Percentiles rank a stretch among this genome's conserved stretches.
Evolutionary conservation across 2,329 filamentous ascomycete species (phyloP).

Genomic region (Phoma sp.): DNA sequence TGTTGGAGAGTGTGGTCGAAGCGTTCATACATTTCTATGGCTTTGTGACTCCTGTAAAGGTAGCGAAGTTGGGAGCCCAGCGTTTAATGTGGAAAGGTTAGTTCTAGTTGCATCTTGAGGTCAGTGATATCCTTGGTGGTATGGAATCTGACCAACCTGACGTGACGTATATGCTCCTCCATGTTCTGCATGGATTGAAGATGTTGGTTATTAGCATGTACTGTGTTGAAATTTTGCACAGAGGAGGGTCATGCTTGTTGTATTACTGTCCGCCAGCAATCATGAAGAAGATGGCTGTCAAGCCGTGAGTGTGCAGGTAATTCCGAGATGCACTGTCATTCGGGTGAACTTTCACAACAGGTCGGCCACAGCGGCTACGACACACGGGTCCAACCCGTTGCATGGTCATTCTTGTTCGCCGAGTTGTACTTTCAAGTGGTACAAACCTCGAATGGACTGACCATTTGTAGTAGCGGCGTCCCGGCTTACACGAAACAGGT

Average conservation of each 20-base stretch:
- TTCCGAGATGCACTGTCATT: not conserved
- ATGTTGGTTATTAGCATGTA: not conserved
- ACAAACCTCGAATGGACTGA: not conserved
- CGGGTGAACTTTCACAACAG: not conserved
- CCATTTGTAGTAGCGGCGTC: not conserved
- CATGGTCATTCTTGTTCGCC: not conserved
- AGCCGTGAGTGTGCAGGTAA: not conserved
- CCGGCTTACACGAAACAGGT: not conserved
- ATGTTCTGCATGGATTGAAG: not conserved
- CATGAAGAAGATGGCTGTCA: not conserved
- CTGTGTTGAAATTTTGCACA: not conserved
- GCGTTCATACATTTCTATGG: constrained; percentile 5
- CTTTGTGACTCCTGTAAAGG: not conserved
- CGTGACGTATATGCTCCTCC: not conserved
- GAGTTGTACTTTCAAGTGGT: not conserved
- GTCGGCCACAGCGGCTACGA: not conserved
- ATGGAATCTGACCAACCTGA: not conserved
- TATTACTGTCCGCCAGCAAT: not conserved
- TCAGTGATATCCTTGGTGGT: not conserved
- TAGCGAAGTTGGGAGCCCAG: not conserved
- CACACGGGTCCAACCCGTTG: not conserved
- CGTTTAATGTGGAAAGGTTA: not conserved
- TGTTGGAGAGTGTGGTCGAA: not conserved
- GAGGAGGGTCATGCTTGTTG: not conserved
- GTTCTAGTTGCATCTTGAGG: not conserved